These are phyloP conservation scores for Aspergillus sclerotioniger DNA, from an alignment of 495 filamentous ascomycete genomes.

Conservation along the genomic window DNA sequence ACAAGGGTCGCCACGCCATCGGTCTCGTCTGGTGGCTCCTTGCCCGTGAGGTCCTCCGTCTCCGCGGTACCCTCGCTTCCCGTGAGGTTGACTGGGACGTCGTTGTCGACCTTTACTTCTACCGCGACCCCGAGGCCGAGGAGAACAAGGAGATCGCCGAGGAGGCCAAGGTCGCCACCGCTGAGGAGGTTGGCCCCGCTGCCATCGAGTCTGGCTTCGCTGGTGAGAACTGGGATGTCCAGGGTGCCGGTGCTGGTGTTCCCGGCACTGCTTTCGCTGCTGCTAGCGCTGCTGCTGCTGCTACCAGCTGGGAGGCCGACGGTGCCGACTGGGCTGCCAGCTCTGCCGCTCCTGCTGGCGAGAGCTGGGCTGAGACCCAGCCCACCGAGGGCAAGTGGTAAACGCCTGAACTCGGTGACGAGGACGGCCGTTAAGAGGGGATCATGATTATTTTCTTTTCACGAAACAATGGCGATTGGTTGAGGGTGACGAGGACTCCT, in stretches of 20 bases:
- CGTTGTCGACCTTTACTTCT: constrained; percentile 99
- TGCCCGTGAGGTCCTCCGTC: constrained; percentile 97
- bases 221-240: constrained; percentile 55
- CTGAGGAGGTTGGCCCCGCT: constrained; percentile 78
- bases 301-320: constrained; percentile 76
- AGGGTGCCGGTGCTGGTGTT: constrained; percentile 58
- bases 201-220: constrained; percentile 80
- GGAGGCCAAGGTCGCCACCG: constrained; percentile 64
- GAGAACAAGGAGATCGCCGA: constrained; percentile 86
- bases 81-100: constrained; percentile 96
- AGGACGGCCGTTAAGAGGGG: constrained; percentile 37
- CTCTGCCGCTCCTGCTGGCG: constrained; percentile 54
- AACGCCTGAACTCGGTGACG: constrained; percentile 31
- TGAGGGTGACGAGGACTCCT: not conserved
- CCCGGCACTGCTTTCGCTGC: constrained; percentile 61
- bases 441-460: constrained; percentile 24
- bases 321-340: constrained; percentile 71
- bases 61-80: constrained; percentile 90
- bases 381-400: constrained; percentile 65
- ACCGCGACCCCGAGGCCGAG: constrained; percentile 98
- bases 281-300: constrained; percentile 59
- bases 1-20: constrained; percentile 99
- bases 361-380: constrained; percentile 66
- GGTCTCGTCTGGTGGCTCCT: constrained; percentile 99
- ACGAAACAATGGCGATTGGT: constrained; percentile 27